Conservation (phyloP, 805 yeast species). For the Starmerella ratchasimensis region DNA sequence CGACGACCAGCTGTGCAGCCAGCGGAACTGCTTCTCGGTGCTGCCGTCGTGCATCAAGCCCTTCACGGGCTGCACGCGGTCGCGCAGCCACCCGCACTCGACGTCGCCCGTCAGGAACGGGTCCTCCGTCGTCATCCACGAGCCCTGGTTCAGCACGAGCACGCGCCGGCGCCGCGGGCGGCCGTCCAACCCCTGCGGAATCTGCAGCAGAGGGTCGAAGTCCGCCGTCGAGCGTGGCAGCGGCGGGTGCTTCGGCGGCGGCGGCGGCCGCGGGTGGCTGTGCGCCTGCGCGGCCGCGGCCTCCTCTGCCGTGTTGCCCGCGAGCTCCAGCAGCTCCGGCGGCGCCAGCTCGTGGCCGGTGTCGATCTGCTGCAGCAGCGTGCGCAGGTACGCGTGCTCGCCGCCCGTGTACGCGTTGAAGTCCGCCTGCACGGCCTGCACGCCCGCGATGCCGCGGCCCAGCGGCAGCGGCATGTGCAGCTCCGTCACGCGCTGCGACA, state of each 20-base stretch:
- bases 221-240: no score
- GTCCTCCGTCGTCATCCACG: constrained; percentile 1
- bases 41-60: not conserved
- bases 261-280: no score
- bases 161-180: not conserved
- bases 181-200: not conserved
- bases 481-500: not conserved
- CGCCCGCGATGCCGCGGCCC: constrained; percentile 1
- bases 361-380: not conserved
- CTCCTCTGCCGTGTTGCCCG: no score
- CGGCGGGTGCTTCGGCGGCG: no score
- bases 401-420: not conserved
- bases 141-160: not conserved
- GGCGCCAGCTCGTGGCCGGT: not conserved
- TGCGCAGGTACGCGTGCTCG: not conserved
- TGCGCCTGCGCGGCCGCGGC: no score
- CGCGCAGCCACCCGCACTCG: not conserved
- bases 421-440: not conserved
- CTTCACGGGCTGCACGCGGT: not conserved
- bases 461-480: not conserved
- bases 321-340: not conserved
- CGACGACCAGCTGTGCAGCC: constrained; percentile 5
- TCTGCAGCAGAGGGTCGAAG: no score
- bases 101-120: not conserved
- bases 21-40: not conserved